Evolutionary conservation across 768 basidiomycete species (phyloP).

Genomic region (Galerina sulciceps): DNA sequence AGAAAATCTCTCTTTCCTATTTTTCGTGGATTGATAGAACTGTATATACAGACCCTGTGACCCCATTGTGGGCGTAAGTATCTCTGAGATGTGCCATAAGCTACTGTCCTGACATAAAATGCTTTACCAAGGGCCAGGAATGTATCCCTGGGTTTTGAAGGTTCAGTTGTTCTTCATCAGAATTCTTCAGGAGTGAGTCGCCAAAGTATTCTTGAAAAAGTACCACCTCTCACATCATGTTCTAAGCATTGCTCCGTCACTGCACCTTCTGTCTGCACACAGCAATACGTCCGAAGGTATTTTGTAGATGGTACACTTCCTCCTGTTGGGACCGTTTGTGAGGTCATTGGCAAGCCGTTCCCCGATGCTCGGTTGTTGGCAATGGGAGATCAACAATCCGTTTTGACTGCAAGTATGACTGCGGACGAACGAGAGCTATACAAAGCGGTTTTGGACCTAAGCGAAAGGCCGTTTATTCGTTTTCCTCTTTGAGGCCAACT

Average conservation of each 20-base stretch:
- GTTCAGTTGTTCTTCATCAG: constrained; percentile 17
- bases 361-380: neutral
- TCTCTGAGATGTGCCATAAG: neutral
- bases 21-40: neutral
- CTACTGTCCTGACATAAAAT: neutral
- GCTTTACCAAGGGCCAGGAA: constrained; percentile 39
- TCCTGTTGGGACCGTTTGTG: constrained; percentile 41
- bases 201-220: too few relatives aligned
- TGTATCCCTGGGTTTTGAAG: constrained; percentile 23
- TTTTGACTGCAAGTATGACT: neutral
- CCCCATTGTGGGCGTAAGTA: constrained; percentile 30
- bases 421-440: constrained; percentile 2
- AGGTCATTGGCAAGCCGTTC: constrained; percentile 22
- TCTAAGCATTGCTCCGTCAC: constrained; percentile 38
- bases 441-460: constrained; percentile 5
- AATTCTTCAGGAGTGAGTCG: constrained; percentile 17
- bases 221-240: too few relatives aligned
- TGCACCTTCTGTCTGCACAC: constrained; percentile 38
- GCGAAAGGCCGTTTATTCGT: constrained; percentile 1
- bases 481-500: neutral
- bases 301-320: constrained; percentile 46
- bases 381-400: neutral
- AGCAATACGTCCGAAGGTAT: constrained; percentile 38
- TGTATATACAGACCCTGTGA: constrained; percentile 29
- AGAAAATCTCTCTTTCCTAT: neutral